phyloP scores from a whole-genome alignment of 2,329 filamentous ascomycete genomes.

The Talaromyces sp. region DNA sequence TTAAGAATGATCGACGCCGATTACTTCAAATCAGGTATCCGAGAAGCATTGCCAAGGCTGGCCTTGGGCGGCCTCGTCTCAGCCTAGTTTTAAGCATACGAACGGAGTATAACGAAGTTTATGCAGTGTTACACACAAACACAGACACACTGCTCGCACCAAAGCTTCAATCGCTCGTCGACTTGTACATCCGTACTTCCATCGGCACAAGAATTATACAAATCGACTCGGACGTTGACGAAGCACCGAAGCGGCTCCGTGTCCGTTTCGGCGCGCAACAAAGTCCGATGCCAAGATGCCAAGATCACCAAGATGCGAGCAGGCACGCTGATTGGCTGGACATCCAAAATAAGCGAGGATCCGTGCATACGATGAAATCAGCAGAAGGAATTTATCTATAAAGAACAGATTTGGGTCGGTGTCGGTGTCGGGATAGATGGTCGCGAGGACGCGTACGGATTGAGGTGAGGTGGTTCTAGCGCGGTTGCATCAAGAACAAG shows the following conservation, averaged over 20 bases:
- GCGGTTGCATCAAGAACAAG: no score
- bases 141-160: no score
- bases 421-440: no score
- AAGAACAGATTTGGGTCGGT: no score
- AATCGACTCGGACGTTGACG: background rate
- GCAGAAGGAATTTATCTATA: no score
- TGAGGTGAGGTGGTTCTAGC: no score
- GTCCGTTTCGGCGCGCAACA: background rate
- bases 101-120: background rate
- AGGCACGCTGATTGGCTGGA: background rate
- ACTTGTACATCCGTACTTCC: no score
- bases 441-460: no score
- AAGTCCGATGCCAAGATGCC: background rate
- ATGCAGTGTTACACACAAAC: no score
- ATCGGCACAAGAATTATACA: background rate
- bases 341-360: background rate
- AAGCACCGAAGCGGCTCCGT: background rate
- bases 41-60: background rate
- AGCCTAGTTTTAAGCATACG: background rate
- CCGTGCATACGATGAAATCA: background rate
- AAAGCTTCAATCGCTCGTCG: no score
- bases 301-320: background rate
- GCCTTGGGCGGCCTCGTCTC: background rate
- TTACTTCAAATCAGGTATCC: background rate
- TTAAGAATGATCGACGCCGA: background rate